A percentile compares a stretch with the other conserved stretches of the same genome.
Evolutionary conservation across 257 asterid genomes (phyloP).

Genomic region (Handroanthus guayacan): DNA sequence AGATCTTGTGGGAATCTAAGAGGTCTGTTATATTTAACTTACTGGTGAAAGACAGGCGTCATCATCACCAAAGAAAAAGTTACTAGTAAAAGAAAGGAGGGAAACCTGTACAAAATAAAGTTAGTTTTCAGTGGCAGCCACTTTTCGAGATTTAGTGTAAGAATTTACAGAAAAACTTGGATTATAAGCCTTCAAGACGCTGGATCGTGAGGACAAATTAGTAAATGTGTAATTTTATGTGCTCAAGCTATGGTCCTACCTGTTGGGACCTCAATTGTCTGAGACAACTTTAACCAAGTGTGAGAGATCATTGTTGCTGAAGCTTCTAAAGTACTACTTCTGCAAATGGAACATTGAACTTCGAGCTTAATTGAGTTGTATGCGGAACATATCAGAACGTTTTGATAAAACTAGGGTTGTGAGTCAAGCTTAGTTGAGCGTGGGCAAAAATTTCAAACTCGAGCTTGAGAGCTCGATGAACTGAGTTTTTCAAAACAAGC

Average conservation of each 20-base stretch:
- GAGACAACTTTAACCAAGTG: slow-evolving; percentile 31
- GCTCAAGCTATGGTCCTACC: slow-evolving; percentile 31
- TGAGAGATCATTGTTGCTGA: slow-evolving; percentile 32
- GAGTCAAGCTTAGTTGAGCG: too few species aligned
- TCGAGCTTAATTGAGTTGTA: too few species aligned
- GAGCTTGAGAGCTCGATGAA: too few species aligned
- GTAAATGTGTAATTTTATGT: slow-evolving; percentile 28
- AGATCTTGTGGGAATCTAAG: slow-evolving; percentile 47
- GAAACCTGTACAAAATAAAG: slow-evolving; percentile 69
- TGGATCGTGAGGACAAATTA: slow-evolving; percentile 31
- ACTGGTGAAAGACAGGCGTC: slow-evolving; percentile 58
- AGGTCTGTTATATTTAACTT: slow-evolving; percentile 55
- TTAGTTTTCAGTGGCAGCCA: slow-evolving; percentile 39
- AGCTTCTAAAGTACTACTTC: neutral
- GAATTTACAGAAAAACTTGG: slow-evolving; percentile 12
- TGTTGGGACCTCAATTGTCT: slow-evolving; percentile 31
- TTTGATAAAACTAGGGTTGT: too few species aligned
- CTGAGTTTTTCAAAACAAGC: too few species aligned
- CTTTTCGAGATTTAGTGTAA: slow-evolving; percentile 6
- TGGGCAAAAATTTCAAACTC: too few species aligned
- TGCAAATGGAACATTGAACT: neutral
- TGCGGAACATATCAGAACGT: too few species aligned
- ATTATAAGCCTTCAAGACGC: neutral
- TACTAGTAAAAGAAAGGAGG: slow-evolving; percentile 59
- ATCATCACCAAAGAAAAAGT: slow-evolving; percentile 67